Evolutionary conservation across 805 yeast genomes (phyloP).

Genomic region (Zygosaccharomyces pseudorouxii): DNA sequence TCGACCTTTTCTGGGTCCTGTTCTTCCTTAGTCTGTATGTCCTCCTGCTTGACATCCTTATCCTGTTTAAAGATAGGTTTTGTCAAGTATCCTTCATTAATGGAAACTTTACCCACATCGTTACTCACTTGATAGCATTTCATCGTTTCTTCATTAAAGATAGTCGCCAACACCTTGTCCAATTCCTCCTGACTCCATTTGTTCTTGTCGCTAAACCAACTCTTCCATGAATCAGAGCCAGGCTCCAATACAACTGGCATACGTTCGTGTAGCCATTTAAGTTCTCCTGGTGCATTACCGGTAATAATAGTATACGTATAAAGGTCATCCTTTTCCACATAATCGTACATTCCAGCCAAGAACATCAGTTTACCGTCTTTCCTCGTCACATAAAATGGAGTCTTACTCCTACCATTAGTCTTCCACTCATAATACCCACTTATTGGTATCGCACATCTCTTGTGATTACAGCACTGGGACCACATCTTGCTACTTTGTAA

Average conservation of each 20-base stretch:
- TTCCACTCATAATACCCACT: constrained; percentile 88
- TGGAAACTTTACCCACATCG: constrained; percentile 59
- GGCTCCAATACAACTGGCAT: constrained; percentile 73
- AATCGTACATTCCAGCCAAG: constrained; percentile 56
- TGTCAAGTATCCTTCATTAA: constrained; percentile 38
- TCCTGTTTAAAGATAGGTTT: constrained; percentile 28
- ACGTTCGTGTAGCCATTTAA: constrained; percentile 68
- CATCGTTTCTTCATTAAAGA: constrained; percentile 37
- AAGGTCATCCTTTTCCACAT: constrained; percentile 20
- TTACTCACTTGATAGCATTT: constrained; percentile 52
- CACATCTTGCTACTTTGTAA: constrained; percentile 48
- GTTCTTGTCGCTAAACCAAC: constrained; percentile 51
- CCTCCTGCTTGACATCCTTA: constrained; percentile 5
- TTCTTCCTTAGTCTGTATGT: not conserved
- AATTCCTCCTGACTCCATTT: constrained; percentile 41
- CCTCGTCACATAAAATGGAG: constrained; percentile 63
- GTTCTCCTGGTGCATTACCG: constrained; percentile 55
- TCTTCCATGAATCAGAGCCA: constrained; percentile 49
- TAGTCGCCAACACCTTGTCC: constrained; percentile 38
- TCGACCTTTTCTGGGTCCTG: not conserved
- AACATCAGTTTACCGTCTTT: constrained; percentile 51
- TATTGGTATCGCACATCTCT: constrained; percentile 72
- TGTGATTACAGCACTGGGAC: constrained; percentile 44
- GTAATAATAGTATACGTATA: constrained; percentile 69
- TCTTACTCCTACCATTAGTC: constrained; percentile 37